Base-by-base conservation (phyloP, 352 stramenopile species). In the Globisporangium barbulae region DNA sequence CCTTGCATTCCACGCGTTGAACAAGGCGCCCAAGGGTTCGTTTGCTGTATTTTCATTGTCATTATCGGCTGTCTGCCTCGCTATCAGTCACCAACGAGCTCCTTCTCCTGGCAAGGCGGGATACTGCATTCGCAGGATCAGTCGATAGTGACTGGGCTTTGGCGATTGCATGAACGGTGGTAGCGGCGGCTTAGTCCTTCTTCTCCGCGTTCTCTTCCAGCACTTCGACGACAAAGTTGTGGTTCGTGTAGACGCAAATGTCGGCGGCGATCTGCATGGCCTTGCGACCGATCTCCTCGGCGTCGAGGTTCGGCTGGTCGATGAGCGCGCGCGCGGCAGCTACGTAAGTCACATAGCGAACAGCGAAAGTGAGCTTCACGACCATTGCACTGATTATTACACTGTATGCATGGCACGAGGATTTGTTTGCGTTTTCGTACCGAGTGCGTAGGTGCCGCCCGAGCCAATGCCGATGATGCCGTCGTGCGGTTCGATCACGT, bases 201-300 rank as follows among this genome's bases (percentile, higher is more conserved):
- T 70, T 79, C 65, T 88, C 78, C 12, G 53, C 12, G 39, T 71
- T 70, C 53, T 89, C 78, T 55, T 94, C 90, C 35, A 98, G 71
- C 62, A 92, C 84, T 74, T 99, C 95, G 53, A 97, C 83, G 35
- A 94, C 91, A 71, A 98, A 98, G 65, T 98, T 97, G 71, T 98
- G 86, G 78, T 99, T 99, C 55, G 97, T 99, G 81, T 99, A 99
- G 59, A 99, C 84, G 74, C 97, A 99, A 74, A 99, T 98, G 66
- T 99, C 96, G 9, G 93, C 83, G 28, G 97, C 97, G 70, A 99
- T 98, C 63, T 93, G 69, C 96, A 99, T 98, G 31, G 94, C 75
- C 63, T 93, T 96, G 69, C 78, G 85, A 2, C 89, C 95, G 48
- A 99, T 94, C 56, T 98, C 89, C 74, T 99, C 96, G 0, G 97